Evolutionary conservation across 257 asterid species (phyloP).

Genomic region (Parsonsia alboflavescens): DNA sequence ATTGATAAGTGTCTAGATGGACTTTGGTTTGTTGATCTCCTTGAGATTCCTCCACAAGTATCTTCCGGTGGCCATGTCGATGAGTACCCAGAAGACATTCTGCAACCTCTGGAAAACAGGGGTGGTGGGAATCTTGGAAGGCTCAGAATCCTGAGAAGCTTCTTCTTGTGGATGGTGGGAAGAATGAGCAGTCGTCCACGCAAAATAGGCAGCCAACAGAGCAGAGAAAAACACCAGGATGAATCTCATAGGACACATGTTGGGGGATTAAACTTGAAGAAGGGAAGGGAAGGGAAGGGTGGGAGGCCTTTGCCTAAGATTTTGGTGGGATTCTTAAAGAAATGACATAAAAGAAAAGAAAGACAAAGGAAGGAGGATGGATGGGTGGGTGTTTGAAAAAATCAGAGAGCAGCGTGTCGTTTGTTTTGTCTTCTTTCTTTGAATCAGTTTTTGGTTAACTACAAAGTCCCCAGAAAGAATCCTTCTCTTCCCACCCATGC

Average conservation of each 20-base stretch:
- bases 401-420: no score
- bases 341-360: no score
- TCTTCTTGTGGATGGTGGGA: constrained; percentile 5
- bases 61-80: constrained; percentile 81
- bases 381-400: no score
- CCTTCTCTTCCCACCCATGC: no score
- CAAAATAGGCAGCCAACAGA: constrained; percentile 41
- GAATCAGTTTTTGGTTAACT: no score
- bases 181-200: constrained; percentile 37
- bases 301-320: no score
- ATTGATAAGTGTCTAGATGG: not conserved
- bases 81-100: constrained; percentile 61
- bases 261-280: not conserved
- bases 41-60: constrained; percentile 69
- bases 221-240: constrained; percentile 53
- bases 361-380: no score
- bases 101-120: not conserved
- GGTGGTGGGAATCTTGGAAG: not conserved
- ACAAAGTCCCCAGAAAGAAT: no score
- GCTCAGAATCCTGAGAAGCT: not conserved
- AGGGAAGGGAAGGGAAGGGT: not conserved
- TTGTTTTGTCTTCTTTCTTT: no score
- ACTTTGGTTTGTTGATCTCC: not conserved
- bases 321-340: no score
- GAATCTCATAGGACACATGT: constrained; percentile 56